A percentile compares a stretch with the other conserved stretches of the same genome.
These are phyloP conservation scores for Rhododendron mucronatum DNA, from an alignment of 148 eudicot genomes.

Conservation along the genomic window DNA sequence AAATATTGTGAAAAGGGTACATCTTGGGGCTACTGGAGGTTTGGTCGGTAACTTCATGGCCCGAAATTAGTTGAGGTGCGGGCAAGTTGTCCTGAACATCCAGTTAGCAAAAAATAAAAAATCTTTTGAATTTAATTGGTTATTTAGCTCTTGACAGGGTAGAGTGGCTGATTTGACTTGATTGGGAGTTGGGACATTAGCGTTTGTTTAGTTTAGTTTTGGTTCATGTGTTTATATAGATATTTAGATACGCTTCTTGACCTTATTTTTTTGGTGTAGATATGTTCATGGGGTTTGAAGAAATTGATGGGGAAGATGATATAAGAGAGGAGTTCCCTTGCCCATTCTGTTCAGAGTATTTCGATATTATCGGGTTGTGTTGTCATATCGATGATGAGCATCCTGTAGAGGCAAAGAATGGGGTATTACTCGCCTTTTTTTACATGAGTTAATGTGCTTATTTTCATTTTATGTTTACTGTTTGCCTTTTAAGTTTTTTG, in stretches of 20 bases:
- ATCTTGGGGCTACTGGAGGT: no score
- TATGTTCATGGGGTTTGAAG: conserved; percentile 83
- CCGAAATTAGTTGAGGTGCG: no score
- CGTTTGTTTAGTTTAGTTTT: not conserved
- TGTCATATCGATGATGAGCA: conserved; percentile 94
- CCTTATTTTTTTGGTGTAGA: conserved; percentile 36
- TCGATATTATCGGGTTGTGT: conserved; percentile 85
- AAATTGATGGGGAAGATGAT: conserved; percentile 80
- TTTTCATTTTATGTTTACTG: not conserved
- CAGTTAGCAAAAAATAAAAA: no score
- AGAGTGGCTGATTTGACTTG: not conserved
- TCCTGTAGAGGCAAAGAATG: conserved; percentile 80
- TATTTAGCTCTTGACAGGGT: not conserved
- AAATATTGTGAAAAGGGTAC: not conserved
- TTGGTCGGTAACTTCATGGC: no score
- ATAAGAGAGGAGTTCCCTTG: conserved; percentile 86
- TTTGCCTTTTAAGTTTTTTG: not conserved
- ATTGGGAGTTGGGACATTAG: not conserved
- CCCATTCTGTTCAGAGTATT: conserved; percentile 79
- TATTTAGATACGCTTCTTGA: conserved; percentile 1
- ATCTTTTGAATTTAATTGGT: not conserved
- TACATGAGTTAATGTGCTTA: not conserved
- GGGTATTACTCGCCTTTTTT: conserved; percentile 39
- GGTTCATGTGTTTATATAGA: not conserved
- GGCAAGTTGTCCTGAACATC: no score